Base-by-base conservation (phyloP, 2,329 filamentous ascomycete genomes). In the Huntiella omanensis region DNA sequence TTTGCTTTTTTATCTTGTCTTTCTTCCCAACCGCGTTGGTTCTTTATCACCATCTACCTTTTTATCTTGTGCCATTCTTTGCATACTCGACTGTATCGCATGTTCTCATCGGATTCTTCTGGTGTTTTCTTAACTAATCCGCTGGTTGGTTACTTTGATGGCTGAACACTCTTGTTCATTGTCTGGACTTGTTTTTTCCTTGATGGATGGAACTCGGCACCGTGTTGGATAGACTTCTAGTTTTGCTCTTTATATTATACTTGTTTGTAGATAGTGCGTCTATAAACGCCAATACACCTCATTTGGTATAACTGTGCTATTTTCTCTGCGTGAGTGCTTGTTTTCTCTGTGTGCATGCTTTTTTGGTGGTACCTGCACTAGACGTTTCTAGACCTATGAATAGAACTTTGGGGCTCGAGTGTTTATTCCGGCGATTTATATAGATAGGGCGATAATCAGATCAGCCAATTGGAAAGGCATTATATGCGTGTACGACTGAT, bases 21-120 rank as follows among this genome's bases (percentile, higher is more conserved):
- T 45, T 17, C 36, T 33, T 40, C 22, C 22, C 22, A 28, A 28
- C 22, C 22, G 22, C 22, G 22, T 28, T 28, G 22, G 22, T 28
- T 28, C 22, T 38, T 45, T 17, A 33, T 11, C 33, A n/a, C n/a
- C 17, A n/a, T 45, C 40, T 13, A 17, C 38, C 22, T 38, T 38
- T 37, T 37, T 12, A 16, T 10, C 41, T 19, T 16, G 19, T 32
- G 34, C 16, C 32, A 45, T 45, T 45, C 43, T 28, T 36, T 36
- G 43, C 36, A 28, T 45, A 45, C 43, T 45, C 11, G 22, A 45
- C 13, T 33, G 43, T 45, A 39, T 45, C 35, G 36, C 43, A 45
- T 28, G 16, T 16, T 39, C 16, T 39, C 39, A 7, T 16, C 40
- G n/a, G 16, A 37, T 42, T 28, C n/a, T 11, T 43, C 13, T 34